phyloP scores from a whole-genome alignment of 2,329 filamentous ascomycete genomes.

The Coleophoma crateriformis region DNA sequence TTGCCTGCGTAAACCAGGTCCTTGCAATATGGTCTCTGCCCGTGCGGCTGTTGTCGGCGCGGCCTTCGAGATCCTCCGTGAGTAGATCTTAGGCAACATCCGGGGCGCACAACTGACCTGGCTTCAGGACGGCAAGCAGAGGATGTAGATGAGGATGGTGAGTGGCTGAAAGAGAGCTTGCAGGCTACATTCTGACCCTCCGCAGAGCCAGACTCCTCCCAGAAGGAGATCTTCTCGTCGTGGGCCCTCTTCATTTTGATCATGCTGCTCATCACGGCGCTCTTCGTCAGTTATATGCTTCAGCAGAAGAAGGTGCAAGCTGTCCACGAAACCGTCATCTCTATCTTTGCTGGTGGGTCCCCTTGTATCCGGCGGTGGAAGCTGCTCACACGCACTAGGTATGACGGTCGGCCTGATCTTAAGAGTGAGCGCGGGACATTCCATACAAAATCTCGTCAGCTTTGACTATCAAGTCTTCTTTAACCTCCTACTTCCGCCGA shows the following conservation, averaged over 20 bases:
- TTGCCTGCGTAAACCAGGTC: not conserved
- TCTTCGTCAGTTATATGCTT: conserved; percentile 95
- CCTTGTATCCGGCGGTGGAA: not conserved
- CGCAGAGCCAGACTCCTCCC: conserved; percentile 68
- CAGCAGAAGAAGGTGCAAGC: conserved; percentile 97
- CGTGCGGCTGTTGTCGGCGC: conserved; percentile 17
- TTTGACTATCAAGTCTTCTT: conserved; percentile 99
- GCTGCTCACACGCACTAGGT: conserved; percentile 43
- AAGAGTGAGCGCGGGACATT: conserved; percentile 72
- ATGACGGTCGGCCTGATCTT: conserved; percentile 94
- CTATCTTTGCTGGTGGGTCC: conserved; percentile 81
- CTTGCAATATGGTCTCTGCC: conserved; percentile 13
- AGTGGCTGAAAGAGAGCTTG: not conserved
- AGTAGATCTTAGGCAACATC: conserved; percentile 1
- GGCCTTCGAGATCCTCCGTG: conserved; percentile 28
- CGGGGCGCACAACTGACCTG: conserved; percentile 12
- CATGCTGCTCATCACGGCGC: conserved; percentile 83
- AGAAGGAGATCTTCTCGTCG: conserved; percentile 93
- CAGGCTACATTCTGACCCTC: no score
- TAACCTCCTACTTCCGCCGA: conserved; percentile 95
- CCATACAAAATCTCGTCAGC: conserved; percentile 84
- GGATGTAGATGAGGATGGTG: conserved; percentile 20
- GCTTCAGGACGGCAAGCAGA: conserved; percentile 21
- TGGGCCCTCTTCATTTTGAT: conserved; percentile 98
- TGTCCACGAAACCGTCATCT: conserved; percentile 95